A percentile compares a stretch with the other conserved stretches of the same genome.
Conservation (phyloP, 805 yeast species). For the Priceomyces castillae region DNA sequence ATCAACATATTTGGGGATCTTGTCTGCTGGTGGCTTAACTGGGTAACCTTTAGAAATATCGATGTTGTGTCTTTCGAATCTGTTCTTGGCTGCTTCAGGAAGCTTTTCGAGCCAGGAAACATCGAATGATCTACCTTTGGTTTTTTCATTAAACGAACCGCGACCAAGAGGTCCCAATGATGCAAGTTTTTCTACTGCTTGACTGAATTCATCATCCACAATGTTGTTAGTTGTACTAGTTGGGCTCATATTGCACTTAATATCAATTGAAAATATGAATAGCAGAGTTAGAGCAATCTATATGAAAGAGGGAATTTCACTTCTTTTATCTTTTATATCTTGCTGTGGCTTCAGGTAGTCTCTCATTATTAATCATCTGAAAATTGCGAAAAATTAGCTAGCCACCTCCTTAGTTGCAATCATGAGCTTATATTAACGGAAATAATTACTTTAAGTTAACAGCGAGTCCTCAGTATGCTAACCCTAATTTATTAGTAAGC, state of each 20-base stretch:
- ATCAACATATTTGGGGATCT: slow-evolving; percentile 26
- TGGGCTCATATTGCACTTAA: neutral
- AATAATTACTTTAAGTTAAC: too few relatives aligned
- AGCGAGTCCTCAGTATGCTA: too few relatives aligned
- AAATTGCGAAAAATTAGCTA: neutral
- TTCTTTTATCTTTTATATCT: too few relatives aligned
- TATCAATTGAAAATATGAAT: too few relatives aligned
- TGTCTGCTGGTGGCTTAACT: slow-evolving; percentile 15
- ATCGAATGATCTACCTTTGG: slow-evolving; percentile 3
- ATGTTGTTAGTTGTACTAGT: neutral
- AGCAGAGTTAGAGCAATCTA: too few relatives aligned
- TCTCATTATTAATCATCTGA: neutral
- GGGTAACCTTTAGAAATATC: slow-evolving; percentile 29
- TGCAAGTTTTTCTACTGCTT: slow-evolving; percentile 8
- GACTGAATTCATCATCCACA: neutral
- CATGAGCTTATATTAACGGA: too few relatives aligned
- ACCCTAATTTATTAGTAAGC: too few relatives aligned
- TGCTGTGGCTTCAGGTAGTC: neutral
- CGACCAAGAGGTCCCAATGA: slow-evolving; percentile 13
- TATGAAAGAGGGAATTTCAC: neutral
- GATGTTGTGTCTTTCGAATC: slow-evolving; percentile 23
- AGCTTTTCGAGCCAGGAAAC: slow-evolving; percentile 16
- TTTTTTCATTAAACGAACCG: neutral
- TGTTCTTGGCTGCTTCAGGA: slow-evolving; percentile 20
- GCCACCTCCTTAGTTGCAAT: neutral